A percentile compares a stretch with the other conserved stretches of the same genome.
These are phyloP conservation scores for Pythium utonaiense DNA, from an alignment of 352 stramenopile species.

Conservation along the genomic window DNA sequence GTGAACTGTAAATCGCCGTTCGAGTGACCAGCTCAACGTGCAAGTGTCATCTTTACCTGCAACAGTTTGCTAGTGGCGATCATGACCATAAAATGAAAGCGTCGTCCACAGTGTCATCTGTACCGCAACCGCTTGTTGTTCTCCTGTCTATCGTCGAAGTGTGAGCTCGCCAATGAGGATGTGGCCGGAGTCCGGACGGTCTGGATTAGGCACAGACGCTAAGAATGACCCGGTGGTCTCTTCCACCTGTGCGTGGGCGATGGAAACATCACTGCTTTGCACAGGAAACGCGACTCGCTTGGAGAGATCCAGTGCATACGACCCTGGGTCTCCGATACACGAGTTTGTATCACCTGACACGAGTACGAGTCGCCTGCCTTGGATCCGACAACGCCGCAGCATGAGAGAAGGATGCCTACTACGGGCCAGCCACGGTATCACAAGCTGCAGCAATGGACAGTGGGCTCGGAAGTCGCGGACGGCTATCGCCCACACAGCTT, in stretches of 20 bases:
- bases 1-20: slow-evolving; percentile 79
- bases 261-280: background rate
- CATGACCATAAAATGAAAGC: too few species aligned
- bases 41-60: background rate
- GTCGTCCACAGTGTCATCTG: background rate
- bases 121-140: background rate
- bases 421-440: background rate
- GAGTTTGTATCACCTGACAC: background rate
- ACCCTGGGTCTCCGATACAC: background rate
- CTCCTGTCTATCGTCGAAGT: background rate
- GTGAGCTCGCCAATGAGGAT: background rate
- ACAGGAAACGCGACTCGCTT: background rate
- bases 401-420: background rate
- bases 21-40: background rate
- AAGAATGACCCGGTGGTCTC: background rate
- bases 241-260: background rate
- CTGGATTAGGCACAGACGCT: background rate
- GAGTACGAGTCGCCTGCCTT: background rate
- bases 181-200: background rate
- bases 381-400: background rate
- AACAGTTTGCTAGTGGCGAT: too few species aligned
- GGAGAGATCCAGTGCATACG: background rate
- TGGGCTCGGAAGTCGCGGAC: slow-evolving; percentile 14
- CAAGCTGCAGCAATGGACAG: background rate
- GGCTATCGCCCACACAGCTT: background rate